Percentiles rank a stretch among this genome's conserved stretches.
Conservation (phyloP, 1,139 yeast species). For the Blastobotrys apis region DNA sequence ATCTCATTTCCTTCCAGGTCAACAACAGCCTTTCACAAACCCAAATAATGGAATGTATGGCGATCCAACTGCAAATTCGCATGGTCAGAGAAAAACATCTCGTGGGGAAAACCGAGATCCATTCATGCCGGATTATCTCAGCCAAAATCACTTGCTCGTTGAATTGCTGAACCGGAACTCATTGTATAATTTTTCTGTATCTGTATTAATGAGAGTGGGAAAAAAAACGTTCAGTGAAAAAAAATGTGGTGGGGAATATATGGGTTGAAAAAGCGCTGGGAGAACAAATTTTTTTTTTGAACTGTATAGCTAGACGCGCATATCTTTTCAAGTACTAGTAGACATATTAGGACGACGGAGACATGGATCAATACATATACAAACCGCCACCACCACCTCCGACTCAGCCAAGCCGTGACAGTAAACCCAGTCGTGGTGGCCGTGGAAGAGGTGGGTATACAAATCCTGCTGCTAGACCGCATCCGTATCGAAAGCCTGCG, state of each 20-base stretch:
- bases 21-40: background rate
- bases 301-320: too few species aligned
- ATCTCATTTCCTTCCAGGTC: background rate
- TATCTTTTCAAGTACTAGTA: background rate
- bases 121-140: slow-evolving; percentile 17
- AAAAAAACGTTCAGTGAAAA: background rate
- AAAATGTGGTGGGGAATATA: too few species aligned
- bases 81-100: too few species aligned
- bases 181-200: slow-evolving; percentile 4
- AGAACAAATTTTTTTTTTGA: too few species aligned
- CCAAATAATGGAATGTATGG: background rate
- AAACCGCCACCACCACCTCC: slow-evolving; percentile 38
- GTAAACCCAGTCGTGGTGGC: background rate
- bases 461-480: too few species aligned
- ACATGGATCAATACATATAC: slow-evolving; percentile 34
- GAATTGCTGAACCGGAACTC: slow-evolving; percentile 28
- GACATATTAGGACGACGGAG: too few species aligned
- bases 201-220: background rate
- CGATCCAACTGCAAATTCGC: too few species aligned
- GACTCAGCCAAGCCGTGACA: slow-evolving; percentile 12
- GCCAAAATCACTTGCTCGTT: slow-evolving; percentile 34
- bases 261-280: too few species aligned
- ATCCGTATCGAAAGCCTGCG: slow-evolving; percentile 11
- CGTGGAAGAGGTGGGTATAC: too few species aligned
- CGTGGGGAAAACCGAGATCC: slow-evolving; percentile 17